Base-by-base conservation (phyloP, 495 filamentous ascomycete species). In the Talaromyces nanjingensis region DNA sequence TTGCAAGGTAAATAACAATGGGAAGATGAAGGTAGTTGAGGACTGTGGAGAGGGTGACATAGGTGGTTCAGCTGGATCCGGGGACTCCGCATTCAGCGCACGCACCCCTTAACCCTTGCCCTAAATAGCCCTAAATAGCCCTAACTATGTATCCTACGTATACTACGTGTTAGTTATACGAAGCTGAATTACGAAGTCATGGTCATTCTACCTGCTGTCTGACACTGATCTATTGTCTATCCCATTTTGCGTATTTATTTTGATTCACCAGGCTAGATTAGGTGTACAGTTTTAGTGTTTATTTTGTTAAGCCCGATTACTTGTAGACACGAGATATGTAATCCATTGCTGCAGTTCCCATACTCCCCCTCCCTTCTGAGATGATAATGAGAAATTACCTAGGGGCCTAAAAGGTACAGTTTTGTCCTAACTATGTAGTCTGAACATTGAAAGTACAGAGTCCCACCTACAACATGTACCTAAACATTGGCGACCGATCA, bases 401-500 rank as follows among this genome's bases (percentile, higher is more conserved):
- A 37, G 33, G 11, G 1, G 11, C 33, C 33, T 16, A 42, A 42
- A 42, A 16, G 33, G 37, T 4, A 14, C 14, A 1, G 6, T 42
- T 12, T 16, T 42, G 8, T 42, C 37, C 9, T 42, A 42, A 11
- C 33, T 37, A 37, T 11, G 33, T 29, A 29, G 27, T 31, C 29
- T 37, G 11, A 27, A 27, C 27, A 12, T 39, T 9, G 7, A 14
- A 42, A 42, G 14, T 42, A 42, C 37, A 42, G 12, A 42, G 12
- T 42, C 18, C 45, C 4, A 49, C 8, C 45, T 49, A 78, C 14
- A 79, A 63, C 71, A 78, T 77, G 64, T 91, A 91, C 61, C 86
- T 79, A 71, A 88, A 92, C 6, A 86, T 82, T 29, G 85, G 71
- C 14, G 87, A 86, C 29, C 76, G 80, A 71, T 91, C 89, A 0